Conservation (phyloP, 1,284 basidiomycete species). For the Ustilago nuda region DNA sequence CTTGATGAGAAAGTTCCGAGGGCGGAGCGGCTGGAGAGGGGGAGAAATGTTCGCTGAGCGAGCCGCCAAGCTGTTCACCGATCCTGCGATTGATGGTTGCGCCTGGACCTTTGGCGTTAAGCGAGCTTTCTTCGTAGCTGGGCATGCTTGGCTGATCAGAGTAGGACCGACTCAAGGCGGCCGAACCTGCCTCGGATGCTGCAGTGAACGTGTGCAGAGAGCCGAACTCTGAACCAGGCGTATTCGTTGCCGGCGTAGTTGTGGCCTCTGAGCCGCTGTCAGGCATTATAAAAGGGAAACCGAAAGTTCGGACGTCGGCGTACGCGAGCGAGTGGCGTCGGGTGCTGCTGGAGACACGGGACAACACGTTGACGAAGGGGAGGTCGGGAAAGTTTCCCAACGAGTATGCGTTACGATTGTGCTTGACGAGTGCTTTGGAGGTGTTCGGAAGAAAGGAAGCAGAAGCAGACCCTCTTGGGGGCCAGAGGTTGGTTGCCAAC, state of each 20-base stretch:
- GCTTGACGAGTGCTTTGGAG: background rate
- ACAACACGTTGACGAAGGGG: slow-evolving; percentile 31
- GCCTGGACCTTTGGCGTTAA: slow-evolving; percentile 36
- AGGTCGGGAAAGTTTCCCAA: slow-evolving; percentile 43
- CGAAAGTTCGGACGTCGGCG: slow-evolving; percentile 40
- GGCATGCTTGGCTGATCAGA: slow-evolving; percentile 39
- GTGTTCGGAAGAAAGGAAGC: slow-evolving; percentile 18
- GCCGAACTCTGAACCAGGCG: slow-evolving; percentile 31
- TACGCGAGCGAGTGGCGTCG: slow-evolving; percentile 38
- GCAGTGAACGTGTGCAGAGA: slow-evolving; percentile 30
- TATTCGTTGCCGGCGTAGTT: slow-evolving; percentile 29
- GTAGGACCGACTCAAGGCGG: slow-evolving; percentile 20
- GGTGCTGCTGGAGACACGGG: slow-evolving; percentile 6
- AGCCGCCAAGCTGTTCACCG: slow-evolving; percentile 33
- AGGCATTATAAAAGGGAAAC: slow-evolving; percentile 53
- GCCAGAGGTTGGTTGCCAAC: slow-evolving; percentile 23
- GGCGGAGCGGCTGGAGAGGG: slow-evolving; percentile 10
- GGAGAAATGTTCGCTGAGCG: slow-evolving; percentile 28
- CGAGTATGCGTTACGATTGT: slow-evolving; percentile 38
- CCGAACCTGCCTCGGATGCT: slow-evolving; percentile 26
- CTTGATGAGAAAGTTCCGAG: slow-evolving; percentile 8
- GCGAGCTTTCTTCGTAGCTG: slow-evolving; percentile 42
- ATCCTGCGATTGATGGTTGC: slow-evolving; percentile 32
- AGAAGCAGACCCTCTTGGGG: slow-evolving; percentile 32
- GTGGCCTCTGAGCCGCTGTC: slow-evolving; percentile 42